Conservation (phyloP, 176 grass and related monocot genomes). For the Lolium rigidum region DNA sequence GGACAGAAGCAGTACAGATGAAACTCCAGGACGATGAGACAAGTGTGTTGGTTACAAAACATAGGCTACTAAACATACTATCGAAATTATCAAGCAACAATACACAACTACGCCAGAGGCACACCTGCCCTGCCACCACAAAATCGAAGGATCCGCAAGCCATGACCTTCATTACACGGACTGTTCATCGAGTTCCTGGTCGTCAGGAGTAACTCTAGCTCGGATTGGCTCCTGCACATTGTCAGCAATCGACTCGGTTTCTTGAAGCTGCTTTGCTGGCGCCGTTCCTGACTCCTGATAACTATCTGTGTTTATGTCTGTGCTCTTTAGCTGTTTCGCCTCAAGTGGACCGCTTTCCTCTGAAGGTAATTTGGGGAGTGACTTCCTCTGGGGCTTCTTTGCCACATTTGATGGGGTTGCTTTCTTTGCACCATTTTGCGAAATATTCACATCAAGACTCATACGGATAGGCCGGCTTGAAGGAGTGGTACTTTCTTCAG, state of each 20-base stretch:
- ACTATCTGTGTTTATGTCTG: background rate
- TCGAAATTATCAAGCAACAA: conserved; percentile 35
- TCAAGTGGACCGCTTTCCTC: conserved; percentile 45
- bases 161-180: conserved; percentile 8
- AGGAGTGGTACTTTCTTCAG: conserved; percentile 42
- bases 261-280: conserved; percentile 19
- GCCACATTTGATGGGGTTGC: conserved; percentile 22
- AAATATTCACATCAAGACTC: conserved; percentile 53
- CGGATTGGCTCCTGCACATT: conserved; percentile 4
- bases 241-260: conserved; percentile 7
- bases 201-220: conserved; percentile 15
- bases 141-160: conserved; percentile 29
- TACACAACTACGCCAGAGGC: conserved; percentile 25
- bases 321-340: conserved; percentile 33
- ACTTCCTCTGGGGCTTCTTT: conserved; percentile 63
- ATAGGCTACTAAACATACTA: conserved; percentile 45
- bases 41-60: conserved; percentile 41
- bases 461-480: conserved; percentile 20
- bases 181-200: conserved; percentile 34
- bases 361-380: conserved; percentile 62
- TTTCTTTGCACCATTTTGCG: conserved; percentile 54
- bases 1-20: conserved; percentile 44
- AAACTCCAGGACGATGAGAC: conserved; percentile 21
- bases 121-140: conserved; percentile 43
- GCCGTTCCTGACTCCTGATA: conserved; percentile 31